Base-by-base conservation (phyloP, 1,284 basidiomycete genomes). In the Irpex sp. region DNA sequence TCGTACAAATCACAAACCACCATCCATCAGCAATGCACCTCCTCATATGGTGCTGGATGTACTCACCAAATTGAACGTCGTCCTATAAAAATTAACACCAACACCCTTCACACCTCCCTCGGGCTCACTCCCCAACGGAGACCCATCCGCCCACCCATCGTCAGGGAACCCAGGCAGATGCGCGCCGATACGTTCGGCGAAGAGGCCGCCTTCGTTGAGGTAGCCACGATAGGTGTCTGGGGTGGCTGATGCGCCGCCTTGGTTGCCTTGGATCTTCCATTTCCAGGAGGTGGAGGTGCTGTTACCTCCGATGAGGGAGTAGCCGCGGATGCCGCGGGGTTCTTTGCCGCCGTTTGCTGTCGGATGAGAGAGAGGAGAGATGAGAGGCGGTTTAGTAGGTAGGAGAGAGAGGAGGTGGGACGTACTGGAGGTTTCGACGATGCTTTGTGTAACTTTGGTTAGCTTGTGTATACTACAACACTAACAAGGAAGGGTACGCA, bases 241-340 rank as follows among this genome's bases (percentile, higher is more conserved):
- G 36, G 78, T 68, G 50, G 73, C 67, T 26, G 75, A 78, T 57
- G 78, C 82, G 4, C 79, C 79, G 17, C 81, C 81, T 66, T 77
- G 75, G 65, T 84, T 84, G n/a, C 83, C 83, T 70, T 82, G 81
- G 1, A 85, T 67, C 65, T 77, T 83, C 83, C 83, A 85, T 64
- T 77, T 83, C 83, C 83, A 85, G 1, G 68, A 68, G 11, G 63
- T 74, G 64, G 81, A 80, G 0, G 75, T 76, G 0, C 77, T 74
- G 55, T 71, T 76, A 5, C 76, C 76, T 39, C 81, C 79, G 35
- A 76, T 71, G 50, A 83, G 73, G 62, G 75, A 64, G 68, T 77
- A 83, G 54, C 80, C 83, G 61, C 82, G 72, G 59, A 85, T 81
- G 3, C 83, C 83, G 21, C 83, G 76, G 62, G 83, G 83, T 58